These are phyloP conservation scores for Wickerhamomyces bovis DNA, from an alignment of 805 yeast species.

Conservation along the genomic window DNA sequence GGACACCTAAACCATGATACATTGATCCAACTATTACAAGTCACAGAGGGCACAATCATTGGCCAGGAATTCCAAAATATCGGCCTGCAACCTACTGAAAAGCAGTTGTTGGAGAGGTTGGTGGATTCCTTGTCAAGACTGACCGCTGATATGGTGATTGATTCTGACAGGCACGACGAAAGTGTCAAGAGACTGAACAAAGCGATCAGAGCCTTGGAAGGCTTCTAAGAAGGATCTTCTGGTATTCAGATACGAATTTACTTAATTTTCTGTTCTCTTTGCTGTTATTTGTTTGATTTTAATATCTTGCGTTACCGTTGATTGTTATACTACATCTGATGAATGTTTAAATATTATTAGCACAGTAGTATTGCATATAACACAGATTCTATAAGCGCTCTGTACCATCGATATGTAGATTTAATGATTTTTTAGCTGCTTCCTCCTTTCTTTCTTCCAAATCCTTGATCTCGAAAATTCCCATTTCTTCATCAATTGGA, in stretches of 20 bases:
- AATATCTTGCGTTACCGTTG: background rate
- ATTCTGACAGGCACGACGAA: conserved; percentile 72
- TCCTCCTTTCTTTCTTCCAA: conserved; percentile 18
- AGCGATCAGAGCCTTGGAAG: conserved; percentile 84
- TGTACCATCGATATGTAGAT: background rate
- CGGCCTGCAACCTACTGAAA: conserved; percentile 70
- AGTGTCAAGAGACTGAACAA: conserved; percentile 75
- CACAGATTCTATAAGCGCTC: background rate
- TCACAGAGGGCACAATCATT: conserved; percentile 35
- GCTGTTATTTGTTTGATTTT: background rate
- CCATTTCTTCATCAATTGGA: conserved; percentile 24
- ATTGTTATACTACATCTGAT: background rate
- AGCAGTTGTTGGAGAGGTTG: conserved; percentile 73
- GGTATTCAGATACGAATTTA: background rate
- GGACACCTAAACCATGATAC: conserved; percentile 27
- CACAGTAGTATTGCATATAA: background rate
- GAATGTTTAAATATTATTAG: background rate
- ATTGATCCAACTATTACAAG: conserved; percentile 29
- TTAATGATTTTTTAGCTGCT: background rate
- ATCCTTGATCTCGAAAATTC: conserved; percentile 29
- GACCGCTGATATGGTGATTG: conserved; percentile 86
- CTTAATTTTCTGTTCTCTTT: background rate
- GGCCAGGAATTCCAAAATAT: conserved; percentile 64
- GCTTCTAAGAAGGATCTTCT: conserved; percentile 38
- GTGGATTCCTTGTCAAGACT: conserved; percentile 80